Evolutionary conservation across 176 grass and related monocot genomes (phyloP), one percentile per base, ranked within the genome.

Genomic region (Eragrostis nindensis): DNA sequence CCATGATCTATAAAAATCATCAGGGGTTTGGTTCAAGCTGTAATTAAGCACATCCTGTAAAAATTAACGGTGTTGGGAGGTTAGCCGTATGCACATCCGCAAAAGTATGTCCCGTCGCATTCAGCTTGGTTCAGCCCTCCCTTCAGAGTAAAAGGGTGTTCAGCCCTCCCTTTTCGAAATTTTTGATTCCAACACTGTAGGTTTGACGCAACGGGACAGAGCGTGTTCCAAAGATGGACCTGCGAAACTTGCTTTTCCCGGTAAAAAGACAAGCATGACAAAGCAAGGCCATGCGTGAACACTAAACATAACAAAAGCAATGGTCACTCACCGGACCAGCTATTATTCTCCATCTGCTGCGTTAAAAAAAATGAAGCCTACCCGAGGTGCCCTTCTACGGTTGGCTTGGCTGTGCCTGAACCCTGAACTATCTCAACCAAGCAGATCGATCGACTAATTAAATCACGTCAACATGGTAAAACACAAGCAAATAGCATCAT

Each of bases 401-500:
- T 3, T 68, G 66, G 66, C 66, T 3, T 68, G 66, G 66, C 66
- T 43, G 30, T 67, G 10, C 8, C 47, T 74, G 30, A 74, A 56
- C 22, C 49, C 71, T 15, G 50, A n/a, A n/a, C n/a, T n/a, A n/a
- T 36, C 48, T 56, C 24, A 39, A 24, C 7, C 50, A 41, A 8
- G 45, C 49, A n/a, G n/a, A n/a, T n/a, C n/a, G n/a, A n/a, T n/a
- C n/a, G n/a, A n/a, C n/a, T n/a, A n/a, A n/a, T n/a, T n/a, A n/a
- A n/a, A n/a, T n/a, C n/a, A n/a, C n/a, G n/a, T n/a, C 17, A 21
- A 64, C 59, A 30, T 32, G 21, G 45, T 24, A 10, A 14, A 47
- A 12, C 62, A 79, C 76, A 79, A 78, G 55, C 56, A 76, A 27
- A 62, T 62, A 39, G 29, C 74, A 70, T 71, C 74, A 78, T 70